phyloP scores from a whole-genome alignment of 495 filamentous ascomycete genomes.

The Penicillium bovifimosum region DNA sequence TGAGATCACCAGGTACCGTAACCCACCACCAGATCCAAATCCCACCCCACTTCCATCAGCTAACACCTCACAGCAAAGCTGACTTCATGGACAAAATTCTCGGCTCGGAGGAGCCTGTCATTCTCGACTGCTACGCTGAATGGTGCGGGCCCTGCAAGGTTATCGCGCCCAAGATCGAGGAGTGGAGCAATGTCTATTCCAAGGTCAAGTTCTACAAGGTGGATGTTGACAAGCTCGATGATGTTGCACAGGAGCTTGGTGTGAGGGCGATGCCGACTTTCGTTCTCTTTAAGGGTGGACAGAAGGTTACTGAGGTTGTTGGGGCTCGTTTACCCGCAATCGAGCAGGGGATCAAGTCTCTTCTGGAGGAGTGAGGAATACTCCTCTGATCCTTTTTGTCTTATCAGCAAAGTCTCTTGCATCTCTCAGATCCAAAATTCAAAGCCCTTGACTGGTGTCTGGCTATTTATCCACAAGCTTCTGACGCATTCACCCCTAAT shows the following conservation, averaged over 20 bases:
- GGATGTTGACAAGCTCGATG: constrained; percentile 73
- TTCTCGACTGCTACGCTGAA: constrained; percentile 77
- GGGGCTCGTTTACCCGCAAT: constrained; percentile 57
- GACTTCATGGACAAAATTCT: constrained; percentile 29
- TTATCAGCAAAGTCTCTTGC: neutral
- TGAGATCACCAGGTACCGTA: neutral
- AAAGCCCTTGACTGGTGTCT: too few relatives aligned
- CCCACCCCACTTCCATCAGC: neutral
- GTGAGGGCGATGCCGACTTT: constrained; percentile 91
- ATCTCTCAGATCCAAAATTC: too few relatives aligned
- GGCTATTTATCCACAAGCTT: too few relatives aligned
- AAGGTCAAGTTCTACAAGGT: constrained; percentile 73
- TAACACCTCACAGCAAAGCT: constrained; percentile 6
- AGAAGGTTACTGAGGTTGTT: constrained; percentile 57
- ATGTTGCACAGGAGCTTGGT: constrained; percentile 67
- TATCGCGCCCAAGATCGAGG: constrained; percentile 65
- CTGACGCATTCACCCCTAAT: too few relatives aligned
- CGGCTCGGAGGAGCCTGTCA: constrained; percentile 40
- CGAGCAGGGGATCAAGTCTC: constrained; percentile 7
- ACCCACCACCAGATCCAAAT: neutral
- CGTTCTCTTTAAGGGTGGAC: constrained; percentile 67
- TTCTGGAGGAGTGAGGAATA: neutral
- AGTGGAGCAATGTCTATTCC: constrained; percentile 50
- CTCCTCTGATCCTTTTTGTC: neutral
- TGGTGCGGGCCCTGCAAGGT: constrained; percentile 93